Percentiles rank a stretch among this genome's conserved stretches.
Evolutionary conservation across 345 rosid species (phyloP).

Genomic region (Zanthoxylum bungeanum): DNA sequence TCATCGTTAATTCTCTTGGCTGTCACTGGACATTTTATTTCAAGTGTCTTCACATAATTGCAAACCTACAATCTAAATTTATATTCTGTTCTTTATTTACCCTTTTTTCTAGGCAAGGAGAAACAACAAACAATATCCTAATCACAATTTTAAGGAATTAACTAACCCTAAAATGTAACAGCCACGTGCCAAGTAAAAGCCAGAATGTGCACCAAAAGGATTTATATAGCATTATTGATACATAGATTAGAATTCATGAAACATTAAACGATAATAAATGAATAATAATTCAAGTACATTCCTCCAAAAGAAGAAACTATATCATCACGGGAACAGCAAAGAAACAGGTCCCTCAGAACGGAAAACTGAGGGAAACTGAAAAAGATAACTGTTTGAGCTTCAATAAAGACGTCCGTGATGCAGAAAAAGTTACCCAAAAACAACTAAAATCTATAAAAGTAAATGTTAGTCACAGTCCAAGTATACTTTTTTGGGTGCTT

Average conservation of each 20-base stretch:
- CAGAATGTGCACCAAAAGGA: not conserved
- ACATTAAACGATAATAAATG: not conserved
- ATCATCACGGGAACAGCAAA: not conserved
- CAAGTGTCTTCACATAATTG: too few species aligned
- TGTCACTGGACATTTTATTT: too few species aligned
- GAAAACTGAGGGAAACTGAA: constrained; percentile 9
- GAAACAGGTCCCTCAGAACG: not conserved
- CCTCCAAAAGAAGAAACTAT: not conserved
- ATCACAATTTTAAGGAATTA: not conserved
- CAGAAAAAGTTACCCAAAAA: not conserved
- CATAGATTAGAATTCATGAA: too few species aligned
- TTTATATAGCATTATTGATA: not conserved
- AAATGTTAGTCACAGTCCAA: not conserved
- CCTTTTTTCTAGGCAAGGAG: not conserved
- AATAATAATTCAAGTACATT: constrained; percentile 13
- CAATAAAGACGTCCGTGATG: not conserved
- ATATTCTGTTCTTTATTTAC: not conserved
- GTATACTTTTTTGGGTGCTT: not conserved
- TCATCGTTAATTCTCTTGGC: too few species aligned
- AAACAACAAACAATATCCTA: not conserved
- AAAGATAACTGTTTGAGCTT: not conserved
- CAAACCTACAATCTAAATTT: not conserved
- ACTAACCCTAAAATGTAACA: not conserved
- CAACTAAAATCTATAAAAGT: not conserved
- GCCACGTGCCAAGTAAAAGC: not conserved